A percentile compares a stretch with the other conserved stretches of the same genome.
phyloP scores from a whole-genome alignment of 2,329 filamentous ascomycete species.

The Fusarium buxicola region DNA sequence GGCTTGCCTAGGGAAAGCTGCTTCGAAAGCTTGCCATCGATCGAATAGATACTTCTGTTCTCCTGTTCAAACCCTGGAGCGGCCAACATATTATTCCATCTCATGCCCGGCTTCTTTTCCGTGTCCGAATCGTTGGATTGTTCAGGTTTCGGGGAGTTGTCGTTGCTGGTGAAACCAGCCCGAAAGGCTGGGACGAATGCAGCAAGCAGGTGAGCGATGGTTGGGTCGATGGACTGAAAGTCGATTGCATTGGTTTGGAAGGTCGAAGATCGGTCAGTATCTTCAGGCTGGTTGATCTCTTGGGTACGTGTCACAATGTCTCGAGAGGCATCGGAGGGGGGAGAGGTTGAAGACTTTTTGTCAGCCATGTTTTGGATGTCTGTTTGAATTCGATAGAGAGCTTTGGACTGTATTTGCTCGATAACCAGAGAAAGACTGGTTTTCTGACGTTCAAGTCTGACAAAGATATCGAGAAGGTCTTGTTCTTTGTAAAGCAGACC shows the following conservation, averaged over 20 bases:
- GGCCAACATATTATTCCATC: not conserved
- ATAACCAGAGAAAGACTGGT: constrained; percentile 25
- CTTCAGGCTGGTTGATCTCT: not conserved
- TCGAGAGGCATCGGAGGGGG: not conserved
- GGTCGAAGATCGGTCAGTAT: not conserved
- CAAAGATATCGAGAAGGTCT: constrained; percentile 35
- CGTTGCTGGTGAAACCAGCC: too few relatives aligned
- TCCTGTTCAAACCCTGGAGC: not conserved
- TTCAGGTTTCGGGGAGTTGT: not conserved
- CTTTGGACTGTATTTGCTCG: constrained; percentile 53
- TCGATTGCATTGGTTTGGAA: not conserved
- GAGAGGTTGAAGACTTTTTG: not conserved
- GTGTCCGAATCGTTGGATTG: too few relatives aligned
- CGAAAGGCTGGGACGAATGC: not conserved
- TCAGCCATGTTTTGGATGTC: constrained; percentile 14
- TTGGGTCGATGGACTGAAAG: not conserved
- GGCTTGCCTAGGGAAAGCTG: not conserved
- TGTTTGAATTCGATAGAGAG: constrained; percentile 44
- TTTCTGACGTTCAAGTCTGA: constrained; percentile 32
- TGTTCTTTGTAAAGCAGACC: constrained; percentile 2
- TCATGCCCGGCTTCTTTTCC: not conserved
- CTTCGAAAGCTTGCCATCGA: not conserved
- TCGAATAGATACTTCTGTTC: not conserved
- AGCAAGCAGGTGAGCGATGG: not conserved
- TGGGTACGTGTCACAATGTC: not conserved